Conservation (phyloP, 2,329 filamentous ascomycete species). For the Zalaria obscura region DNA sequence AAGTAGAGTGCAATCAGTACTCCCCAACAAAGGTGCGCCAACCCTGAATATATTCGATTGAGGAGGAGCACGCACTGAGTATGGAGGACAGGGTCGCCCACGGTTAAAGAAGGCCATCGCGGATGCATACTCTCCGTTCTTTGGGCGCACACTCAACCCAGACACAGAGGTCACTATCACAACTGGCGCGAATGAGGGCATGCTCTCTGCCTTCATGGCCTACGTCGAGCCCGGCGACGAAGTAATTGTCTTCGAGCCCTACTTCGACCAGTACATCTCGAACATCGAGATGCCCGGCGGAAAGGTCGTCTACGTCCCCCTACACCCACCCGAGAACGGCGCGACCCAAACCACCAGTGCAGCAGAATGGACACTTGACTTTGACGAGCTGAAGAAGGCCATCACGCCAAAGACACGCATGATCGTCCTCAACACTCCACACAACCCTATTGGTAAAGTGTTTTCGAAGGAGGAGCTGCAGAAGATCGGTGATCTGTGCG, state of each 20-base stretch:
- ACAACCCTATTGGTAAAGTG: slow-evolving; percentile 96
- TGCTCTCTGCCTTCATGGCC: slow-evolving; percentile 95
- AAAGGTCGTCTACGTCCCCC: slow-evolving; percentile 86
- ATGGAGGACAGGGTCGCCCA: slow-evolving; percentile 50
- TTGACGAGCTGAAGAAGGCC: slow-evolving; percentile 64
- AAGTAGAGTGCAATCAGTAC: slow-evolving; percentile 97
- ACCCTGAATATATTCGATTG: background rate
- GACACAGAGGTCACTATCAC: slow-evolving; percentile 92
- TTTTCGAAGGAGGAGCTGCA: slow-evolving; percentile 74
- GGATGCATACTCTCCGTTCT: slow-evolving; percentile 80
- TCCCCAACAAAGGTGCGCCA: slow-evolving; percentile 65
- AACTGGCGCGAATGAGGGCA: slow-evolving; percentile 81
- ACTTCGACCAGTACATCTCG: slow-evolving; percentile 98
- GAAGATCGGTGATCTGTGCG: slow-evolving; percentile 72
- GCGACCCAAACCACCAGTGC: slow-evolving; percentile 69
- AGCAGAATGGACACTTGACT: slow-evolving; percentile 76
- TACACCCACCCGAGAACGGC: slow-evolving; percentile 75
- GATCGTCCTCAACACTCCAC: slow-evolving; percentile 80
- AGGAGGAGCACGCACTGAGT: slow-evolving; percentile 7
- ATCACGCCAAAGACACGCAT: slow-evolving; percentile 86
- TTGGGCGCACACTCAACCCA: slow-evolving; percentile 67
- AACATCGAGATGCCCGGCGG: slow-evolving; percentile 98
- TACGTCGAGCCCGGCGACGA: slow-evolving; percentile 92
- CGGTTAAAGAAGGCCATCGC: slow-evolving; percentile 86
- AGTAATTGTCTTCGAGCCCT: slow-evolving; percentile 95